Evolutionary conservation across 2,329 filamentous ascomycete species (phyloP), one percentile per base, ranked within the genome.

Genomic region (Beauveria varroae): DNA sequence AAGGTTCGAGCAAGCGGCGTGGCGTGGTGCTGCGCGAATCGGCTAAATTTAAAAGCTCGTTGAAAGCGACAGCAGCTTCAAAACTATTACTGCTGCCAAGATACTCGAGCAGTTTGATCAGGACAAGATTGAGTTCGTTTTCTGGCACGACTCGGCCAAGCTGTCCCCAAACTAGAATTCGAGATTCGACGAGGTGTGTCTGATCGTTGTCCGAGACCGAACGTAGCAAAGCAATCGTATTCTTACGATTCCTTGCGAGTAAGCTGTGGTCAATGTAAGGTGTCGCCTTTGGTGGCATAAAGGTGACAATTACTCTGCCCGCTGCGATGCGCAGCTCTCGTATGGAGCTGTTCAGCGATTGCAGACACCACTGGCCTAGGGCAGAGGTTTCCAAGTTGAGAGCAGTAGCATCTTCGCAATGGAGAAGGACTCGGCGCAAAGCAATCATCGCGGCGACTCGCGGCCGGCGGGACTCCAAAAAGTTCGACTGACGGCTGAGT

Each of bases 311-410:
- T 0, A 87, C 85, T 63, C 84, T 82, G 41, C 88, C 89, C 62
- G 93, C 89, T 43, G 88, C 88, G 67, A 97, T 84, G 37, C 93
- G 86, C 30, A 98, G 77, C 71, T 98, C 95, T 69, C 93, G 84
- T 22, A 91, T 74, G 1, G 93, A 96, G 72, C 93, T 96, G 65
- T 88, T 87, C 44, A 98, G 77, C 0, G 89, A 91, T 66, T 88
- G 85, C 5, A 97, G 76, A 69, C 91, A 93, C 84, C 90, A 93
- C 68, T 93, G 87, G 0, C 90, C 92, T 46, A 91, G 76, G 0
- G 76, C 72, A 9, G 90, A 92, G 1, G 76, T 78, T 62, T 87
- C 83, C 2, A 97, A 76, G 65, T 90, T 84, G 34, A 93, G 75
- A 58, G 89, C 78, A 3, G 80, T 77, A 0, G 76, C 64, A 57